Percentiles rank a stretch among this genome's conserved stretches.
phyloP scores from a whole-genome alignment of 2,329 filamentous ascomycete species.

The Thermomyces lanuginosus region DNA sequence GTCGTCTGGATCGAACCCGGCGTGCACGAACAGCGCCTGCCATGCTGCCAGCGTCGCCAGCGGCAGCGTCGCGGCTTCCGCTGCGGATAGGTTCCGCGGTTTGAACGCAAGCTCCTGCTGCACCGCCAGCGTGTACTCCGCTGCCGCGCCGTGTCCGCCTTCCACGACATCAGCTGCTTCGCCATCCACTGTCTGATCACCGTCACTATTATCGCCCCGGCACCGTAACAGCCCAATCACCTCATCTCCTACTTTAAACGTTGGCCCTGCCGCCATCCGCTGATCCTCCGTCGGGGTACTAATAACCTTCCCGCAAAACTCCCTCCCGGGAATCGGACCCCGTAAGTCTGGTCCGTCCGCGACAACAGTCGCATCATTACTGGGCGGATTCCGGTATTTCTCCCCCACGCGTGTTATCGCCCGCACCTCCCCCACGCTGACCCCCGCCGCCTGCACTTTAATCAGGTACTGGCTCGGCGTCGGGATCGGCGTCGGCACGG shows the following conservation, averaged over 20 bases:
- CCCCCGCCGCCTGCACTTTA: constrained; percentile 23
- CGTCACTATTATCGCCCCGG: no score
- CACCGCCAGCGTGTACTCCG: constrained; percentile 23
- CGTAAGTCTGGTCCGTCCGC: constrained; percentile 1
- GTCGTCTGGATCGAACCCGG: constrained; percentile 15
- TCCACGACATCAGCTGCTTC: constrained; percentile 17
- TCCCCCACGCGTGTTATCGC: no score
- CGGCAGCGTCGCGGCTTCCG: constrained; percentile 22
- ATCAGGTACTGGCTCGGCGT: constrained; percentile 24
- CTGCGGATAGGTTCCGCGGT: constrained; percentile 19
- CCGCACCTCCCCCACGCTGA: constrained; percentile 25
- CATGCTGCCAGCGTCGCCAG: constrained; percentile 26
- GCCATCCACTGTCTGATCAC: no score
- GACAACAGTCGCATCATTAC: constrained; percentile 6
- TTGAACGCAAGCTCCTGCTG: constrained; percentile 25
- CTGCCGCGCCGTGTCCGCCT: constrained; percentile 24
- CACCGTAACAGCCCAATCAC: constrained; percentile 26
- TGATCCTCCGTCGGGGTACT: constrained; percentile 18
- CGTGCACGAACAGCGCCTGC: constrained; percentile 26
- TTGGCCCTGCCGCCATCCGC: constrained; percentile 16
- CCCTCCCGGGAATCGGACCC: constrained; percentile 24
- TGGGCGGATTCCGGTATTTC: constrained; percentile 8
- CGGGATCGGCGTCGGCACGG: constrained; percentile 22
- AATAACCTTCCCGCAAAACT: constrained; percentile 25
- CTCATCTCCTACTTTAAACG: constrained; percentile 25